These are phyloP conservation scores for Antitrichia curtipendula DNA, from an alignment of 225 moss, liverwort and hornwort genomes.

Conservation along the genomic window DNA sequence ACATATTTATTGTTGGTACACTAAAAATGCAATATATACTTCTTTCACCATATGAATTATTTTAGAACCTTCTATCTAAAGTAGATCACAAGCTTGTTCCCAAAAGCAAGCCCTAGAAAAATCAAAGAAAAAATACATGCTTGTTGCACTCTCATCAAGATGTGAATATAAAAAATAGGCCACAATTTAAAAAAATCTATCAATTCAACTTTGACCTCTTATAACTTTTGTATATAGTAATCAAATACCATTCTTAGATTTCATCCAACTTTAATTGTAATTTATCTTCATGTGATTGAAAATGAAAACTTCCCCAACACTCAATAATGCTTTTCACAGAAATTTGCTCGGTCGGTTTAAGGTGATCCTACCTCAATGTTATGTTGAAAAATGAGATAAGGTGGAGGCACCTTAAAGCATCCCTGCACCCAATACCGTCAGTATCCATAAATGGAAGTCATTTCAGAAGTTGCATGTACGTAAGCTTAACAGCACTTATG, in stretches of 20 bases:
- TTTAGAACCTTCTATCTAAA: neutral
- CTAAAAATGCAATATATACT: neutral
- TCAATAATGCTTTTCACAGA: neutral
- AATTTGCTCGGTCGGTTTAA: accelerated
- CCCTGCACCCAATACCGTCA: too few relatives aligned
- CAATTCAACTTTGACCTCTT: neutral
- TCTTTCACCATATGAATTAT: accelerated
- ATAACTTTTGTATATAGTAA: neutral
- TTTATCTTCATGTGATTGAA: neutral
- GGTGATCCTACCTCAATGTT: too few relatives aligned
- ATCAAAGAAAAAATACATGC: neutral
- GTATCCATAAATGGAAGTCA: too few relatives aligned
- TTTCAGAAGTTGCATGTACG: too few relatives aligned
- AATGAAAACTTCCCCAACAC: neutral
- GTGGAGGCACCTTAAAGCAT: too few relatives aligned
- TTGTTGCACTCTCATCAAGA: neutral
- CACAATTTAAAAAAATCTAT: accelerated
- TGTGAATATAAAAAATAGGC: neutral
- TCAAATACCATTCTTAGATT: neutral
- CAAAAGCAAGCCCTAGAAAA: neutral
- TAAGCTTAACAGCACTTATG: too few relatives aligned
- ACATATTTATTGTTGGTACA: neutral
- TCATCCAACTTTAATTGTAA: neutral
- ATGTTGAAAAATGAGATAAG: too few relatives aligned
- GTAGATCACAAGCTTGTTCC: neutral